Conservation (phyloP, 257 asterid species). For the Capsicum chinense region DNA sequence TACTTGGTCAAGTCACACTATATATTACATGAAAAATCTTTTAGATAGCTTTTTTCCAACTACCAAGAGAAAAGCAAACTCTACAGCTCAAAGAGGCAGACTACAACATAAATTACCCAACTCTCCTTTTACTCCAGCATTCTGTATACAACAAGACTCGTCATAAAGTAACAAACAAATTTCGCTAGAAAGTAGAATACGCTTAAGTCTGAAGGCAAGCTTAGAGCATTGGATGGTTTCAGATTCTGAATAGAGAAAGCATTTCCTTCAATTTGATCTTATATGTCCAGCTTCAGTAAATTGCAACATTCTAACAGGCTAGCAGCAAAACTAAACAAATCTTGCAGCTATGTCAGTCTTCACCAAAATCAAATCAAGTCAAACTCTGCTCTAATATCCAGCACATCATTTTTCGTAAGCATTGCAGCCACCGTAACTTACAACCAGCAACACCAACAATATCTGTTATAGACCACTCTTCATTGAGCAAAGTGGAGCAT, state of each 20-base stretch:
- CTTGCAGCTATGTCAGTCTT: background rate
- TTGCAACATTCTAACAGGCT: background rate
- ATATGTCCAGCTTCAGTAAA: background rate
- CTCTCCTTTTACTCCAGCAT: background rate
- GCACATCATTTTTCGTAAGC: background rate
- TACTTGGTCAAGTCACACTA: too few relatives aligned
- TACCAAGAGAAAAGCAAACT: background rate
- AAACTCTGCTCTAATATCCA: background rate
- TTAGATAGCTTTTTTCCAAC: too few relatives aligned
- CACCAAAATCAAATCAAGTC: background rate
- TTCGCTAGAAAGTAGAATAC: background rate
- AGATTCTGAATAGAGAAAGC: background rate
- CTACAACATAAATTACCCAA: background rate
- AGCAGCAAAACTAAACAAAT: background rate
- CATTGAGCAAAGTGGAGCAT: background rate
- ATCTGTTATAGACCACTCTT: background rate
- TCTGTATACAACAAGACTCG: background rate
- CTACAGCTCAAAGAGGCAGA: background rate
- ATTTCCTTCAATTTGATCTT: background rate
- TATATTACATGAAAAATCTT: too few relatives aligned
- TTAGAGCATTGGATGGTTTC: background rate
- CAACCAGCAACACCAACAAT: background rate
- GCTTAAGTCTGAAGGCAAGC: background rate
- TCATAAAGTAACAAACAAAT: background rate
- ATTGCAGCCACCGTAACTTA: background rate